Evolutionary conservation across 73 alveolate genomes (phyloP).

Genomic region (Paramecium tetraurelia): DNA sequence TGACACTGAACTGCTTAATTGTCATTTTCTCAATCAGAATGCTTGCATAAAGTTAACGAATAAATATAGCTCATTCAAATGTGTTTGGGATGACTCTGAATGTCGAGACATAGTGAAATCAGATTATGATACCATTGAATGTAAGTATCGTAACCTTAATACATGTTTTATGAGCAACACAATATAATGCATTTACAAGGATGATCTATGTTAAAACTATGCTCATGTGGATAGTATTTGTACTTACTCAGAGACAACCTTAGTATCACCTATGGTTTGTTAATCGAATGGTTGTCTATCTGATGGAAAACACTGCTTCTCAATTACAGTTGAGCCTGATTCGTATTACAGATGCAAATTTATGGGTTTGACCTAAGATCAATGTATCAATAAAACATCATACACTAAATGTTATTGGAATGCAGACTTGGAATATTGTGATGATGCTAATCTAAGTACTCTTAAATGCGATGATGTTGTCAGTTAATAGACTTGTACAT

Average conservation of each 20-base stretch:
- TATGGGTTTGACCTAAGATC: not conserved
- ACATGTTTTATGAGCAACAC: not conserved
- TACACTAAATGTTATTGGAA: constrained; percentile 11
- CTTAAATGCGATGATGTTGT: not conserved
- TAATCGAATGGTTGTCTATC: not conserved
- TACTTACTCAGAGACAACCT: not conserved
- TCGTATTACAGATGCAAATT: not conserved
- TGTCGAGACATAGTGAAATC: not conserved
- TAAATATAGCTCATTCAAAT: not conserved
- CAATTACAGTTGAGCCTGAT: not conserved
- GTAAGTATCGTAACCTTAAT: not conserved
- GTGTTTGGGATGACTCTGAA: not conserved
- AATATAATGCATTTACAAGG: not conserved
- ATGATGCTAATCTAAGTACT: not conserved
- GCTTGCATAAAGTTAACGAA: not conserved
- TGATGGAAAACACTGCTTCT: not conserved
- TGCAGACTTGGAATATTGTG: not conserved
- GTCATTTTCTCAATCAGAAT: not conserved
- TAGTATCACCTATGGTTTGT: not conserved
- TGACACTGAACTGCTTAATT: not conserved
- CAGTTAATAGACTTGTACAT: not conserved
- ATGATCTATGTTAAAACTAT: not conserved
- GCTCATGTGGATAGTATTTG: not conserved
- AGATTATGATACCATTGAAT: not conserved
- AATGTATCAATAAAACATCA: not conserved